Percentiles rank a stretch among this genome's conserved stretches.
Evolutionary conservation across 768 basidiomycete genomes (phyloP).

Genomic region (Lactarius pseudohatsudake): DNA sequence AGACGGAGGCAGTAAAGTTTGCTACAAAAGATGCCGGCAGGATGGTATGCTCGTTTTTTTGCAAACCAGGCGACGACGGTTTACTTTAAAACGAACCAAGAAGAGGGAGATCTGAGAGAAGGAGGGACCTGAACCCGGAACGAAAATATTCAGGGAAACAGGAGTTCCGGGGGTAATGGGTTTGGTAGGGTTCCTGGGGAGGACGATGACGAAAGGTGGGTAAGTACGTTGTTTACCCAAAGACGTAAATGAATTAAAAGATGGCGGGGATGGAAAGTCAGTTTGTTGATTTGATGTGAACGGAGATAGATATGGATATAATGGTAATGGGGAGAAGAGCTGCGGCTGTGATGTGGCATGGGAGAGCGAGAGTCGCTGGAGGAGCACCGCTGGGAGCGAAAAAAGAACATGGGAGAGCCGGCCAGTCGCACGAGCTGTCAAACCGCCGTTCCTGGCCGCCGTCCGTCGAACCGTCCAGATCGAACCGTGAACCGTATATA

Average conservation of each 20-base stretch:
- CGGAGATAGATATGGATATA: constrained; percentile 29
- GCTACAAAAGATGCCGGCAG: constrained; percentile 23
- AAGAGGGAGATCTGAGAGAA: constrained; percentile 21
- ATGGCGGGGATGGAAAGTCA: constrained; percentile 25
- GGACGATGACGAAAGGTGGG: constrained; percentile 24
- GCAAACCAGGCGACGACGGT: constrained; percentile 17
- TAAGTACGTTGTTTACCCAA: constrained; percentile 28
- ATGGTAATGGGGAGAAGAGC: constrained; percentile 21
- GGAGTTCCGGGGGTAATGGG: constrained; percentile 25
- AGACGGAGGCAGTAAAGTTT: constrained; percentile 19
- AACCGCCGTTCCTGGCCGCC: constrained; percentile 26
- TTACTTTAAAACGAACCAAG: constrained; percentile 17
- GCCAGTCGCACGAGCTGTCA: constrained; percentile 30
- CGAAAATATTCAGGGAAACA: constrained; percentile 20
- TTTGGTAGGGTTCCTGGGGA: constrained; percentile 25
- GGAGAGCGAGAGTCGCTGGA: constrained; percentile 27
- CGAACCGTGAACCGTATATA: constrained; percentile 5
- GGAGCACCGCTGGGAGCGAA: constrained; percentile 24
- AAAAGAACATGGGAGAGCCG: constrained; percentile 27
- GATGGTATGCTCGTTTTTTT: constrained; percentile 5
- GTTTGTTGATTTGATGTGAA: constrained; percentile 28
- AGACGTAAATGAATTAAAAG: constrained; percentile 27
- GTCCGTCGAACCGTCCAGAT: constrained; percentile 16
- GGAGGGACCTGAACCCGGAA: constrained; percentile 16
- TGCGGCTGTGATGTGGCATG: constrained; percentile 30